These are phyloP conservation scores for Pseudogymnoascus verrucosus DNA, from an alignment of 2,329 filamentous ascomycete species.

Conservation along the genomic window DNA sequence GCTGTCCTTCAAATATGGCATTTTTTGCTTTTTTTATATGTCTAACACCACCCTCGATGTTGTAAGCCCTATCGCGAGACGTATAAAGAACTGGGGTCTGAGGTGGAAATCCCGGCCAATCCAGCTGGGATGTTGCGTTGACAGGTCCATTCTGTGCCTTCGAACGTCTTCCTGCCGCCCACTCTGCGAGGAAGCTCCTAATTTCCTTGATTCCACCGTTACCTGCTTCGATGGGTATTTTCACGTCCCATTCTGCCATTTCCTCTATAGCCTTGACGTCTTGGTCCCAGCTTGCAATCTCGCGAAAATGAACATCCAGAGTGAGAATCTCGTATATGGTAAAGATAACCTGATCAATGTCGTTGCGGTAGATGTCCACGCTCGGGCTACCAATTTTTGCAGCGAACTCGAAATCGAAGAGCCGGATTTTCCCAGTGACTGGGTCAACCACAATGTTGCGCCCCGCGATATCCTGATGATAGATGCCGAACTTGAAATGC, in stretches of 20 bases:
- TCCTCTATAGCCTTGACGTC: neutral
- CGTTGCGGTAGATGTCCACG: slow-evolving; percentile 12
- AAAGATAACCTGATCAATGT: slow-evolving; percentile 21
- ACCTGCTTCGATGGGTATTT: neutral
- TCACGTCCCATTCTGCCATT: neutral
- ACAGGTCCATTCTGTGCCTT: neutral
- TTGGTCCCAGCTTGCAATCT: neutral
- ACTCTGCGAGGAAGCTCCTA: neutral
- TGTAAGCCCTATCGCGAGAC: neutral
- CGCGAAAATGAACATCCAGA: slow-evolving; percentile 10
- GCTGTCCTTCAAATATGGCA: neutral
- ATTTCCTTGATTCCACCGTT: neutral
- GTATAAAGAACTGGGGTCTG: neutral
- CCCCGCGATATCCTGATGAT: slow-evolving; percentile 32
- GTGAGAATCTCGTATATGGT: slow-evolving; percentile 18
- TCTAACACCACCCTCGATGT: accelerated
- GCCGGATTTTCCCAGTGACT: slow-evolving; percentile 26
- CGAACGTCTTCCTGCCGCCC: neutral
- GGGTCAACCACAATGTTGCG: slow-evolving; percentile 32
- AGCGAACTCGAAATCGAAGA: slow-evolving; percentile 30
- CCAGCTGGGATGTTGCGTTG: neutral
- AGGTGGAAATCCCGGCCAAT: neutral
- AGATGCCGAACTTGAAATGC: slow-evolving; percentile 31
- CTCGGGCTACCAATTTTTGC: neutral
- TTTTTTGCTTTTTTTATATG: neutral